Conservation (phyloP, 257 asterid genomes). For the Anisodus tanguticus region DNA sequence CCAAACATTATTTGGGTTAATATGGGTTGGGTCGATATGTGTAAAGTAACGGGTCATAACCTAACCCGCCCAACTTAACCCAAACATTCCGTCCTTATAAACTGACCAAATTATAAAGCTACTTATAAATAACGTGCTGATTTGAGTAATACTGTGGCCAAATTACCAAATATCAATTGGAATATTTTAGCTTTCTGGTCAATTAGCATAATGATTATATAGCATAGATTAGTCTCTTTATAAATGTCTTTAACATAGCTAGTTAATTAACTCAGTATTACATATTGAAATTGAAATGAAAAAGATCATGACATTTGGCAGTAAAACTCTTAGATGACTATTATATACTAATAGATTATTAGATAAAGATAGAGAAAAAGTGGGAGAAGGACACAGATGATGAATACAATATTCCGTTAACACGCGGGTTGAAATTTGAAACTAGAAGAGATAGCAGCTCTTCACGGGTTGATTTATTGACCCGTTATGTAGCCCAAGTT, state of each 20-base stretch:
- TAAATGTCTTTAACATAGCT: not conserved
- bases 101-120: not conserved
- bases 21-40: not conserved
- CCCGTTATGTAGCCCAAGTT: no score
- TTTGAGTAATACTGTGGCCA: not conserved
- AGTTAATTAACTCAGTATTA: not conserved
- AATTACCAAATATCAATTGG: not conserved
- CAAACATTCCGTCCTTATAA: not conserved
- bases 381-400: no score
- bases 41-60: not conserved
- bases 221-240: not conserved
- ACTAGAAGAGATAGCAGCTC: no score
- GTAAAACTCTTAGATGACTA: not conserved
- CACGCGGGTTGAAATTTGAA: no score
- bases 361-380: not conserved
- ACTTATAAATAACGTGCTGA: not conserved
- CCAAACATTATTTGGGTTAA: not conserved
- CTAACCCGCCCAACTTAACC: not conserved
- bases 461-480: no score
- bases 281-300: not conserved
- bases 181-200: not conserved
- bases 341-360: not conserved
- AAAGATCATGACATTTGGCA: no score
- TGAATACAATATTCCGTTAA: no score
- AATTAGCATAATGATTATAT: not conserved